These are phyloP conservation scores for Nigrospora oryzae DNA, from an alignment of 2,329 filamentous ascomycete genomes.

Conservation along the genomic window DNA sequence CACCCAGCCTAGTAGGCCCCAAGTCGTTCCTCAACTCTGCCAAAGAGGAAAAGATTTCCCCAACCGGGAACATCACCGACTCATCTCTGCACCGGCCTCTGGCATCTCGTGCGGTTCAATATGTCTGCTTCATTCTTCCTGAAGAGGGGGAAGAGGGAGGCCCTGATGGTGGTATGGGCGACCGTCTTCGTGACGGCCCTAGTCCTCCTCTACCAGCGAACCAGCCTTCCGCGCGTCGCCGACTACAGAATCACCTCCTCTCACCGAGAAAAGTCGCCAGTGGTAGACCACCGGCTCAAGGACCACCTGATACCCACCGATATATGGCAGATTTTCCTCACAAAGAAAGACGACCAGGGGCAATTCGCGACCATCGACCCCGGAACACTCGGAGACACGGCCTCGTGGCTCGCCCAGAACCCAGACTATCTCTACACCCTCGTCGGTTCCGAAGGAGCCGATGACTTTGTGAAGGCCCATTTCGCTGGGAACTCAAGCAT, in stretches of 20 bases:
- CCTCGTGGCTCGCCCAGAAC: neutral
- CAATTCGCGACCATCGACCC: neutral
- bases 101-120: neutral
- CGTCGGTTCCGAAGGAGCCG: neutral
- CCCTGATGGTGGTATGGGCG: neutral
- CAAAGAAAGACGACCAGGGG: neutral
- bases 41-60: no score
- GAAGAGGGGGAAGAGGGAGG: neutral
- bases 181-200: neutral
- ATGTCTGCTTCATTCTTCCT: neutral
- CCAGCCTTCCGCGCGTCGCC: neutral
- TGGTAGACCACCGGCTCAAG: neutral
- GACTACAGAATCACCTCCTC: neutral
- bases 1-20: no score
- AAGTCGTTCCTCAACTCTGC: no score
- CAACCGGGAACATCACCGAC: no score
- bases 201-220: neutral
- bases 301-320: neutral
- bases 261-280: neutral
- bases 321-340: constrained; percentile 2
- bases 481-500: neutral
- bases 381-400: neutral
- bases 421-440: constrained; percentile 1
- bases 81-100: neutral
- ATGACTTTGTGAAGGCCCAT: neutral